Evolutionary conservation across 768 basidiomycete genomes (phyloP).

Genomic region (Calocera cornea): DNA sequence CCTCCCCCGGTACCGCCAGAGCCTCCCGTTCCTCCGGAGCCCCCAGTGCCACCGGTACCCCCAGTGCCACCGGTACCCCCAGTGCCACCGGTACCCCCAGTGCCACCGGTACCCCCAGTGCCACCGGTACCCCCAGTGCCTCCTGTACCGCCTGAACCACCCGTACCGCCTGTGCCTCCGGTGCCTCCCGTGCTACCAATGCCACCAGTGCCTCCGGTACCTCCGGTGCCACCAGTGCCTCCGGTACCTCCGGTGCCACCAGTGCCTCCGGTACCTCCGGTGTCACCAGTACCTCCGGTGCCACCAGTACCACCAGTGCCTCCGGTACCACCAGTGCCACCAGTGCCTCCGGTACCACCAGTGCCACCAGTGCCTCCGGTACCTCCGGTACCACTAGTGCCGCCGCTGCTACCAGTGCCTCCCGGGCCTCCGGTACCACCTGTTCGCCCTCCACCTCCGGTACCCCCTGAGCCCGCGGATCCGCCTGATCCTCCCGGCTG

Average conservation of each 20-base stretch:
- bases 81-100: background rate
- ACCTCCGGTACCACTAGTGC: background rate
- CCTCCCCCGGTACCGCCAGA: background rate
- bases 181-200: no score
- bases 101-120: background rate
- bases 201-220: background rate
- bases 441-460: background rate
- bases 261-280: no score
- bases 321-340: background rate
- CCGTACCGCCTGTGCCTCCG: no score
- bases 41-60: background rate
- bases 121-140: background rate
- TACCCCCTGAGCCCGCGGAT: no score
- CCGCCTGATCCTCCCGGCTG: no score
- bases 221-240: background rate
- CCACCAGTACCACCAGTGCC: no score
- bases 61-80: background rate
- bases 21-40: background rate
- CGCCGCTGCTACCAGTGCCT: background rate
- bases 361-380: background rate
- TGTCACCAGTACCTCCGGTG: no score
- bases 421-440: background rate
- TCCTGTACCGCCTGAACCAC: background rate
- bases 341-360: background rate
- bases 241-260: background rate